Evolutionary conservation across 495 filamentous ascomycete species (phyloP).

Genomic region (Annulohypoxylon maeteangense): DNA sequence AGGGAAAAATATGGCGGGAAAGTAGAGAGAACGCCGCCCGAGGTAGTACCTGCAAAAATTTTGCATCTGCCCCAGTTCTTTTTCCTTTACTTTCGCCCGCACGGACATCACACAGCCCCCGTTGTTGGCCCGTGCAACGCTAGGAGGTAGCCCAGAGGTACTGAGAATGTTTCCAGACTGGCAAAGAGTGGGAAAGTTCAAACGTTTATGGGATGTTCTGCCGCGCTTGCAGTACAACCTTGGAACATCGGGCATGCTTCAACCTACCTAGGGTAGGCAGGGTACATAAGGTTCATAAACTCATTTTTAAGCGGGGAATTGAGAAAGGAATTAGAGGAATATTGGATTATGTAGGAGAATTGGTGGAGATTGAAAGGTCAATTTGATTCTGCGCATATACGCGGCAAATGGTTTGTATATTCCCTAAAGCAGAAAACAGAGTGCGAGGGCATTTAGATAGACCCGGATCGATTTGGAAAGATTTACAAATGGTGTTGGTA

Average conservation of each 20-base stretch:
- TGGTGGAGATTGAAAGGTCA: neutral
- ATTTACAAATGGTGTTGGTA: constrained; percentile 4
- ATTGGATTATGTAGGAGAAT: neutral
- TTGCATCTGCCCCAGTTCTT: constrained; percentile 5
- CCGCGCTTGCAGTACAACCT: constrained; percentile 12
- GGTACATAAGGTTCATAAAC: neutral
- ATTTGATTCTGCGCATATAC: constrained; percentile 7
- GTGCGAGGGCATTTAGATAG: constrained; percentile 11
- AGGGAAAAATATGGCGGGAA: constrained; percentile 17
- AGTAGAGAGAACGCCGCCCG: constrained; percentile 35
- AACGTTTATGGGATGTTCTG: constrained; percentile 1
- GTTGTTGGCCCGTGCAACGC: constrained; percentile 16
- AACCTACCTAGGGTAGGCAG: neutral
- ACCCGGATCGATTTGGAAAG: neutral
- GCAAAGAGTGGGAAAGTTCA: neutral
- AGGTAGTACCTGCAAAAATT: constrained; percentile 36
- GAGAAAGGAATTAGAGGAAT: neutral
- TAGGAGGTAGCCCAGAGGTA: neutral
- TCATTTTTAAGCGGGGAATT: constrained; percentile 11
- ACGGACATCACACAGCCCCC: constrained; percentile 26
- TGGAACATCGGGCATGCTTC: neutral
- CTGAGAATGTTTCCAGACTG: neutral
- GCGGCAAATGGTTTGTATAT: constrained; percentile 1
- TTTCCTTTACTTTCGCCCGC: constrained; percentile 19
- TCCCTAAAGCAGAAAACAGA: neutral